Base-by-base conservation (phyloP, 371 early-diverging fungal species). In the Haplosporangium sp. region DNA sequence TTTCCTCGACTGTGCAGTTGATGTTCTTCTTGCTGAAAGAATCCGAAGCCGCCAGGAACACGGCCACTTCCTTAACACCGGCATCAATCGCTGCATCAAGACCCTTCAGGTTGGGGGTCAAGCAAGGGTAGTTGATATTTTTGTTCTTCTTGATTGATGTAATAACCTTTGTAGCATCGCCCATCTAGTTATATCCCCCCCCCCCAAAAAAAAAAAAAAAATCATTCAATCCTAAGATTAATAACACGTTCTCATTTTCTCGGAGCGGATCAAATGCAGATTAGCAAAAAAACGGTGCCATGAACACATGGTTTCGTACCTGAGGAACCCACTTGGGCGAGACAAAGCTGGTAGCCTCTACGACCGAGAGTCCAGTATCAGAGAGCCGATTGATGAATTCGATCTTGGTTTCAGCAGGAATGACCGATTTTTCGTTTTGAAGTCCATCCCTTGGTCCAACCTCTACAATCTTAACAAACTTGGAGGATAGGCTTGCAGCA, bases 301-400 rank as follows among this genome's bases (percentile, higher is more conserved):
- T n/a, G 7, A 48, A n/a, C 18, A 36, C 1, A 1, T 41, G 1
- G 29, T 23, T 20, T 53, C 53, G 53, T 87, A 93, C 93, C 85
- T 97, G 97, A 61, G 99, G 99, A 5, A 98, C 97, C 95, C 96
- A 96, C 83, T 98, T 97, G 8, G 98, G 98, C 8, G 96, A 95
- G n/a, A 98, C 98, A 84, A 98, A 98, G 64, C 95, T 92, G 1
- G 96, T 95, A 18, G 95, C 90, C 83, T 98, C 99, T 41, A 98
- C 89, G 2, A 91, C 93, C 1, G 90, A 83, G 37, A 98, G 86
- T 14, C 97, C 97, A n/a, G 94, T 86, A 40, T 91, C 86, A 7
- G 94, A 84, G 11, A 98, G 89, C 16, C 85, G 81, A 72, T 95
- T 91, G 81, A 98, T 95, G 62, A 98, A 84, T 23, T 89, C 86